phyloP scores from a whole-genome alignment of 2,329 filamentous ascomycete genomes.

The Hymenoscyphus repandus region DNA sequence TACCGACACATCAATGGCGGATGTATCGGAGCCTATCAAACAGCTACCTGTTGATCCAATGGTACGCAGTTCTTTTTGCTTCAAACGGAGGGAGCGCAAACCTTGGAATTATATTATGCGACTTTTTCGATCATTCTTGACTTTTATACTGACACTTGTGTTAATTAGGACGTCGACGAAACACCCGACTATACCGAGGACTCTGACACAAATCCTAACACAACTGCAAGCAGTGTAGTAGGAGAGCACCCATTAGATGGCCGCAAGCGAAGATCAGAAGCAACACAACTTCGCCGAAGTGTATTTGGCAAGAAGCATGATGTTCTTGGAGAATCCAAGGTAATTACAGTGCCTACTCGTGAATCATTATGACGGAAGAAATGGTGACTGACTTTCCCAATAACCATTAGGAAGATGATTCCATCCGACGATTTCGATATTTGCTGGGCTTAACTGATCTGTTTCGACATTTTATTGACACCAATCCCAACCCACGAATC shows the following conservation, averaged over 20 bases:
- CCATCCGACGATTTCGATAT: constrained; percentile 89
- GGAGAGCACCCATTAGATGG: constrained; percentile 70
- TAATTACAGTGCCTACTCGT: constrained; percentile 36
- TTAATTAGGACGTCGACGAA: constrained; percentile 51
- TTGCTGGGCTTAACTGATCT: constrained; percentile 91
- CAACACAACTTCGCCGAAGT: constrained; percentile 82
- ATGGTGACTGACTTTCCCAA: constrained; percentile 1
- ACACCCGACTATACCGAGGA: constrained; percentile 64
- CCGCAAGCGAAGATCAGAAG: constrained; percentile 79
- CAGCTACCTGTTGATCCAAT: constrained; percentile 31
- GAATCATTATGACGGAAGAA: not conserved
- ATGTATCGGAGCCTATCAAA: constrained; percentile 40
- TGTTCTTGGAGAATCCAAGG: constrained; percentile 85
- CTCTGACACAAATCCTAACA: constrained; percentile 62
- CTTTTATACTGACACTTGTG: not conserved
- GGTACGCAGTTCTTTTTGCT: constrained; percentile 20
- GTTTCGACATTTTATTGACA: constrained; percentile 98
- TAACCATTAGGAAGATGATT: constrained; percentile 74
- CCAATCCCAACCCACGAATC: constrained; percentile 91
- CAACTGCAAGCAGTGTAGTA: constrained; percentile 75
- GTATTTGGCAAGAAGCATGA: constrained; percentile 96
- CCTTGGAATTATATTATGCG: not conserved
- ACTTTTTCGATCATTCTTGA: not conserved
- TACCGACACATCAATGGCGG: constrained; percentile 54
- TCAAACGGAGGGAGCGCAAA: not conserved